Percentiles rank a stretch among this genome's conserved stretches.
Evolutionary conservation across 352 stramenopile species (phyloP).

Genomic region (Pythium insidiosum): DNA sequence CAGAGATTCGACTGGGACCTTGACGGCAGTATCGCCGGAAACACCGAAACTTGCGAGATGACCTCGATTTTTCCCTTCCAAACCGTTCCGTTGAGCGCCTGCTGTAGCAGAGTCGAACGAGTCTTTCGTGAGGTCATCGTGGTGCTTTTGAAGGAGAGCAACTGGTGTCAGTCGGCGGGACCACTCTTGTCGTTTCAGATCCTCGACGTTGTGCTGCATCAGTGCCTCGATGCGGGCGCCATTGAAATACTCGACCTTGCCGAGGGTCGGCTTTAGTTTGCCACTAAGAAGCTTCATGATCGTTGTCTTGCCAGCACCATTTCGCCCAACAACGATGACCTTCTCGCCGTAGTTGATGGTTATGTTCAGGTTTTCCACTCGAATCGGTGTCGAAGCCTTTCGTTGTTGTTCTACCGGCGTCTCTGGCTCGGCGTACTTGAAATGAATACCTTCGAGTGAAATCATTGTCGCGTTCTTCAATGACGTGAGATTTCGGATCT

Average conservation of each 20-base stretch:
- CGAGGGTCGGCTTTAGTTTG: constrained; percentile 40
- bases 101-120: neutral
- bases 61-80: constrained; percentile 29
- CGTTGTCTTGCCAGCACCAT: constrained; percentile 86
- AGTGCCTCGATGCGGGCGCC: constrained; percentile 37
- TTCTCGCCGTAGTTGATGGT: constrained; percentile 72
- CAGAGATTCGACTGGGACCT: constrained; percentile 25
- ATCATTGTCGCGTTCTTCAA: constrained; percentile 45
- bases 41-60: constrained; percentile 48
- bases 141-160: constrained; percentile 25
- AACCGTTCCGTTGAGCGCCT: constrained; percentile 1
- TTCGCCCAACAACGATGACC: constrained; percentile 86
- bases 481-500: constrained; percentile 46
- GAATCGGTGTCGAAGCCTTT: constrained; percentile 13
- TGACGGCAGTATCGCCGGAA: constrained; percentile 19
- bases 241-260: constrained; percentile 40
- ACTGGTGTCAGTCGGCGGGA: constrained; percentile 31
- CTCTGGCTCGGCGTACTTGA: constrained; percentile 22
- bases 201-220: constrained; percentile 61
- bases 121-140: constrained; percentile 15
- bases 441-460: constrained; percentile 37
- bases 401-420: constrained; percentile 3
- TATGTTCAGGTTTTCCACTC: constrained; percentile 63
- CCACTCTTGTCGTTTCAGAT: constrained; percentile 44
- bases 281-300: constrained; percentile 90